Base-by-base conservation (phyloP, 2,329 filamentous ascomycete species). In the Aspergillus oerlinghausenensis region DNA sequence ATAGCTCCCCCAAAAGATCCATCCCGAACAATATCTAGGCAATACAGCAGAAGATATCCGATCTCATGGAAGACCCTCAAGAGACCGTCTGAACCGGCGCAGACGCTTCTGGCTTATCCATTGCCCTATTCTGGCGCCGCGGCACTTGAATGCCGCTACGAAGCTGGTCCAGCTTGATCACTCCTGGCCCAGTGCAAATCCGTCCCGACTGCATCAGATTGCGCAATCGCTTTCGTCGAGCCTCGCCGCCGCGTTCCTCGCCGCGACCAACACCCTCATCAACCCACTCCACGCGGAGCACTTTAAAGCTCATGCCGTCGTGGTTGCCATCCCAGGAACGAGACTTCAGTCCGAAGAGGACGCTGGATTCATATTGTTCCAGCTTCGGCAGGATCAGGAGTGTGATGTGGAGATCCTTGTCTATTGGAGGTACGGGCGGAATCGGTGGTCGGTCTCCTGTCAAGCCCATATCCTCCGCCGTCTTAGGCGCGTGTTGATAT, bases 301-400 rank as follows among this genome's bases (percentile, higher is more conserved):
- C 84, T 81, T 89, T 91, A 74, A 90, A 97, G 70, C 92, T 96
- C 72, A 96, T 84, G 2, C 92, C 92, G 64, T 96, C 92, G 68
- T 97, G 92, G 14, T 80, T 80, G 25, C 82, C 83, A 6, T 85
- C 88, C 80, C 92, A 97, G 58, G 88, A 85, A 28, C 92, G 85
- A 62, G 90, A 95, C 63, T 86, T 87, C 55, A 99, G 84, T 3
- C 93, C 93, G 67, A 89, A 91, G 47, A 90, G 83, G 0, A 88
- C 88, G 0, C 85, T 88, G 5, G 86, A 84, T 0, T 84, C 79
- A 69, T 97, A 99, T 59, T 85, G 85, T 60, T 90, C 82, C 3
- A 99, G 78, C 0, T 84, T 81, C 0, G 93, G 94, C 0, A 97
- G 80, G 11, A 99, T 86, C 11, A 97, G 77, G 0, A 97, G 73